Base-by-base conservation (phyloP, 441 rosid species). In the Pelargonium fulgidum region DNA sequence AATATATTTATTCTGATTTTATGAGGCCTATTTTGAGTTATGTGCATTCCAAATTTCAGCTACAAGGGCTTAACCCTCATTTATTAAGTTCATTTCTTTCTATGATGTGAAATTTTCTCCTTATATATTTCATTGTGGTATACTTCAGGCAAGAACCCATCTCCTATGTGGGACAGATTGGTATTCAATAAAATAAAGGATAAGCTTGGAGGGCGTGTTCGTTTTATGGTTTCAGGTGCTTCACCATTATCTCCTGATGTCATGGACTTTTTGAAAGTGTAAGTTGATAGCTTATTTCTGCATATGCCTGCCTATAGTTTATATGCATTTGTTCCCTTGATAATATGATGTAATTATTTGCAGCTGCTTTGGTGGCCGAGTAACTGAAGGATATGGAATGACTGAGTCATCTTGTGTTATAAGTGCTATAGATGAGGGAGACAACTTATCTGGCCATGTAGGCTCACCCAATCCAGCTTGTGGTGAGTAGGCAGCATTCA, bases 91-190 rank as follows among this genome's bases (percentile, higher is more conserved):
- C 56, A 39, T 19, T 36, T 65, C 76, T 20, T 47, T 22, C 56
- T 64, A 16, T 36, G 24, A 33, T 64, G 44, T 17, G 22, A 6
- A 33, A 78, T 67, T 66, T 68, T n/a, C 72, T 22, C 12, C 62
- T 79, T 26, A 68, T 74, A 39, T 50, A 8, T 64, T 52, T 13
- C 44, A 14, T 58, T 61, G 59, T 13, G 16, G 36, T 64, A 42
- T 74, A 64, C 56, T 79, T 59, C 85, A 92, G 99, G 99, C 67
- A 92, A 80, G 86, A 92, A 77, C 78, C 84, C 99, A 33, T 95
- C 99, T 80, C 97, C 99, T 61, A 86, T 95, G 84, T 95, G 99
- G 99, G 99, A 92, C 77, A 88, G 91, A 79, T 78, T 95, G 87
- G 97, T 95, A 64, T 95, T 95, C 83, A 90, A 95, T 85, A 92